Percentiles rank a stretch among this genome's conserved stretches.
Evolutionary conservation across 257 asterid genomes (phyloP).

Genomic region (Solanum commersonii): DNA sequence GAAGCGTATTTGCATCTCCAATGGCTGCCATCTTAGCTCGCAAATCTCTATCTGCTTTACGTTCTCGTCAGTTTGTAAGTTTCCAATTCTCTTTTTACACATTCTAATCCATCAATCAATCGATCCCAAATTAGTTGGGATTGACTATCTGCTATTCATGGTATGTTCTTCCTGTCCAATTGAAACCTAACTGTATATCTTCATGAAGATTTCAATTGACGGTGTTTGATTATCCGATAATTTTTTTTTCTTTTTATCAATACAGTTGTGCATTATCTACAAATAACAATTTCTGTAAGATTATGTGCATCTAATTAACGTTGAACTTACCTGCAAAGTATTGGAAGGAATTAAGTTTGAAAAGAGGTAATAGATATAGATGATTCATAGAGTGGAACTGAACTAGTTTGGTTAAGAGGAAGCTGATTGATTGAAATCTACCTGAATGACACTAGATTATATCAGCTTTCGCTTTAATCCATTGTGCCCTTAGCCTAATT

Average conservation of each 20-base stretch:
- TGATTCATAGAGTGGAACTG: background rate
- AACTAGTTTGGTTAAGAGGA: background rate
- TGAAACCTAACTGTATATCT: background rate
- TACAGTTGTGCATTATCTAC: background rate
- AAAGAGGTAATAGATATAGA: background rate
- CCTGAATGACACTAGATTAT: background rate
- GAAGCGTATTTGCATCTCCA: background rate
- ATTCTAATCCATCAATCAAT: background rate
- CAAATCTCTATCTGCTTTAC: conserved; percentile 53
- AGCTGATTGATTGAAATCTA: background rate
- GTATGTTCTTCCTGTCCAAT: background rate
- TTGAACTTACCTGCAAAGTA: background rate
- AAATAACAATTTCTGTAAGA: background rate
- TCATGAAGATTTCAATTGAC: background rate
- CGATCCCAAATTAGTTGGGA: background rate
- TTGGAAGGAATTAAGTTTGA: background rate
- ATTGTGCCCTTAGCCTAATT: background rate
- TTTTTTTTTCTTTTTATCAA: background rate
- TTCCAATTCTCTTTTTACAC: background rate
- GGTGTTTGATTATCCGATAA: background rate
- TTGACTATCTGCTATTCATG: background rate
- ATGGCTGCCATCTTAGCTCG: conserved; percentile 79
- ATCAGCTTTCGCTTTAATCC: background rate
- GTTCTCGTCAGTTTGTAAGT: conserved; percentile 68
- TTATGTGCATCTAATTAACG: background rate